These are phyloP conservation scores for Zelopaecilomyces penicillatus DNA, from an alignment of 2,329 filamentous ascomycete species.

Conservation along the genomic window DNA sequence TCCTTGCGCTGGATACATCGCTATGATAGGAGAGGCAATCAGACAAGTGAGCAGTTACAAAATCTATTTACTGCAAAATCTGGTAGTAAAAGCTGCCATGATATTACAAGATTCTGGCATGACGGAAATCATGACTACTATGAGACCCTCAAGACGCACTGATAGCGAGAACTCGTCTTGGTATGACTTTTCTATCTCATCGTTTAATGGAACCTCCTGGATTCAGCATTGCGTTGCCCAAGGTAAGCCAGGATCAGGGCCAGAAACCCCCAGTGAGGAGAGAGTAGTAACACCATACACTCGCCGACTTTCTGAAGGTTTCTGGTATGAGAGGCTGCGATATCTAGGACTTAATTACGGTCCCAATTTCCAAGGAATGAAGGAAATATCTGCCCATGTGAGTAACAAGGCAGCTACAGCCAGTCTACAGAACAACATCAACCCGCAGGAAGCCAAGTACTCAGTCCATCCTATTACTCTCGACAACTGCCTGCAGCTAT, in stretches of 20 bases:
- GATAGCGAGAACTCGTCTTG: not conserved
- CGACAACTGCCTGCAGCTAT: slow-evolving; percentile 24
- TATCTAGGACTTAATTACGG: slow-evolving; percentile 1
- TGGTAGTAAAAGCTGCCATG: slow-evolving; percentile 5
- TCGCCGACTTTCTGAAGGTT: not conserved
- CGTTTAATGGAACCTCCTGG: slow-evolving; percentile 18
- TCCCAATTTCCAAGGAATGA: not conserved
- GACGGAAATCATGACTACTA: slow-evolving; percentile 7
- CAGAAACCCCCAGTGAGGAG: not conserved
- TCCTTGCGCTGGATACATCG: slow-evolving; percentile 32
- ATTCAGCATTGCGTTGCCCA: slow-evolving; percentile 20
- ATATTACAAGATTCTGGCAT: not conserved
- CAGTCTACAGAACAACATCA: not conserved
- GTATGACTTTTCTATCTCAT: slow-evolving; percentile 9
- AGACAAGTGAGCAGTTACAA: slow-evolving; percentile 8
- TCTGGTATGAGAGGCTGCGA: not conserved
- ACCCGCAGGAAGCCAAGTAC: slow-evolving; percentile 8
- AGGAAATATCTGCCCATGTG: not conserved
- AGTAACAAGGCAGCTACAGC: not conserved
- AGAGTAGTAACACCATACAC: not conserved
- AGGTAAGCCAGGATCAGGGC: not conserved
- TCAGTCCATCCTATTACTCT: slow-evolving; percentile 28
- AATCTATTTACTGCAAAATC: slow-evolving; percentile 1
- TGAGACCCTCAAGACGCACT: slow-evolving; percentile 2
- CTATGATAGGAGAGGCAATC: slow-evolving; percentile 34